Percentiles rank a stretch among this genome's conserved stretches.
These are phyloP conservation scores for Stemphylium lycopersici DNA, from an alignment of 2,329 filamentous ascomycete species.

Conservation along the genomic window DNA sequence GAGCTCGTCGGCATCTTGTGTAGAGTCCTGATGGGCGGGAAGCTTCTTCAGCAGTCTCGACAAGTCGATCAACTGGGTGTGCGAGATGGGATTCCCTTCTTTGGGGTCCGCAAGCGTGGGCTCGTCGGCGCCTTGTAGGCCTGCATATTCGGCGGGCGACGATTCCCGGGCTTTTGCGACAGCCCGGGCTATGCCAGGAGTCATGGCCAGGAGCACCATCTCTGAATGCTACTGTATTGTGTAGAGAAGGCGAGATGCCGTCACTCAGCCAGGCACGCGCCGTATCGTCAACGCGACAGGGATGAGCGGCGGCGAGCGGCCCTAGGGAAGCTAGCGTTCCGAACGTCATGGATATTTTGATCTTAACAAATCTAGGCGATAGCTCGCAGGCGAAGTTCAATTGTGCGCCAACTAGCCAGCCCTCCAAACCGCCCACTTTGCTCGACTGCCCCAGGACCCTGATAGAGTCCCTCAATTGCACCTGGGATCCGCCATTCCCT, in stretches of 20 bases:
- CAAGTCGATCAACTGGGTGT: constrained; percentile 70
- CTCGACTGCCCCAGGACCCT: constrained; percentile 8
- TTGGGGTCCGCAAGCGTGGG: constrained; percentile 58
- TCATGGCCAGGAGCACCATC: constrained; percentile 84
- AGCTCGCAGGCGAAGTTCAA: constrained; percentile 13
- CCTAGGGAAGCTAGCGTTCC: constrained; percentile 10
- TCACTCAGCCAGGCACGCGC: neutral
- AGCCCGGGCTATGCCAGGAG: constrained; percentile 68
- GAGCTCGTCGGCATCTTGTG: neutral
- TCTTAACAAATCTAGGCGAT: constrained; percentile 14
- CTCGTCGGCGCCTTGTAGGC: constrained; percentile 47
- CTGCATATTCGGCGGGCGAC: constrained; percentile 25
- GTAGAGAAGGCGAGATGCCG: neutral
- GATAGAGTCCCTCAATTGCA: constrained; percentile 34
- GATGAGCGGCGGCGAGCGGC: constrained; percentile 6
- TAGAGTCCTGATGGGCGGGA: neutral
- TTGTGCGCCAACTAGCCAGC: constrained; percentile 1
- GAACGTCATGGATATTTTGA: constrained; percentile 17
- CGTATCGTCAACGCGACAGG: constrained; percentile 3
- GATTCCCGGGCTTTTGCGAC: constrained; percentile 50
- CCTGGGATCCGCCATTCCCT: constrained; percentile 1
- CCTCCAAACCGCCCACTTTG: constrained; percentile 8
- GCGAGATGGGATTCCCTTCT: constrained; percentile 72
- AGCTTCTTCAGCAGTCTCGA: constrained; percentile 59
- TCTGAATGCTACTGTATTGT: constrained; percentile 8